Evolutionary conservation across 1,284 basidiomycete genomes (phyloP).

Genomic region (Fomes fomentarius): DNA sequence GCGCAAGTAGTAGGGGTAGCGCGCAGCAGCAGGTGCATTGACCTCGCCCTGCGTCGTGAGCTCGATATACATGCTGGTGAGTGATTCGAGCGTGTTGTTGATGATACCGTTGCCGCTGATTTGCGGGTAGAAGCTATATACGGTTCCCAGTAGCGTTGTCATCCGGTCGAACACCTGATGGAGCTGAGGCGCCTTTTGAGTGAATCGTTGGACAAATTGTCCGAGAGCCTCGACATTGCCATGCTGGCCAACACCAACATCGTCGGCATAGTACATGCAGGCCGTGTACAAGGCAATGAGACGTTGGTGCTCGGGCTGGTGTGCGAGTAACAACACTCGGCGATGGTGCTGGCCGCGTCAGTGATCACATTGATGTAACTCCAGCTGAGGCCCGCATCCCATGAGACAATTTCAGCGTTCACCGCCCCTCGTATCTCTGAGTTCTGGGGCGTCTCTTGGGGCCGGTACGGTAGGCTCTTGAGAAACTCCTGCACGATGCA

Average conservation of each 20-base stretch:
- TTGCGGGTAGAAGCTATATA: constrained; percentile 12
- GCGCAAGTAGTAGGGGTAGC: constrained; percentile 18
- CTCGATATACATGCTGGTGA: constrained; percentile 19
- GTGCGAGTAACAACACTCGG: constrained; percentile 1
- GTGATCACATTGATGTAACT: not conserved
- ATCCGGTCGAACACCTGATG: constrained; percentile 17
- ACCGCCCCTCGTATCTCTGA: not conserved
- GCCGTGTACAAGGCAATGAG: constrained; percentile 1
- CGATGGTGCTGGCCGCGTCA: not conserved
- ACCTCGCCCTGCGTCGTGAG: constrained; percentile 9
- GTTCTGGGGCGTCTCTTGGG: not conserved
- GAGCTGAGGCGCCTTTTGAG: constrained; percentile 12
- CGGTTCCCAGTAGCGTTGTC: constrained; percentile 5
- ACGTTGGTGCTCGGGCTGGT: not conserved
- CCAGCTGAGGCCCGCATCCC: not conserved
- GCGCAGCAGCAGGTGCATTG: constrained; percentile 8
- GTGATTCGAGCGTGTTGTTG: constrained; percentile 18
- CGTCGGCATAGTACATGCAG: constrained; percentile 1
- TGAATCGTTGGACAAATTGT: constrained; percentile 11
- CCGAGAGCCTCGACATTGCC: constrained; percentile 8
- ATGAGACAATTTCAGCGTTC: not conserved
- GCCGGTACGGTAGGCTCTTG: not conserved
- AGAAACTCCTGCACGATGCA: not conserved
- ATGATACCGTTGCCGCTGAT: constrained; percentile 18
- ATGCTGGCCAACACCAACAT: too few species aligned